Percentiles rank a stretch among this genome's conserved stretches.
These are phyloP conservation scores for Sporothrix brasiliensis DNA, from an alignment of 2,329 filamentous ascomycete species.

Conservation along the genomic window DNA sequence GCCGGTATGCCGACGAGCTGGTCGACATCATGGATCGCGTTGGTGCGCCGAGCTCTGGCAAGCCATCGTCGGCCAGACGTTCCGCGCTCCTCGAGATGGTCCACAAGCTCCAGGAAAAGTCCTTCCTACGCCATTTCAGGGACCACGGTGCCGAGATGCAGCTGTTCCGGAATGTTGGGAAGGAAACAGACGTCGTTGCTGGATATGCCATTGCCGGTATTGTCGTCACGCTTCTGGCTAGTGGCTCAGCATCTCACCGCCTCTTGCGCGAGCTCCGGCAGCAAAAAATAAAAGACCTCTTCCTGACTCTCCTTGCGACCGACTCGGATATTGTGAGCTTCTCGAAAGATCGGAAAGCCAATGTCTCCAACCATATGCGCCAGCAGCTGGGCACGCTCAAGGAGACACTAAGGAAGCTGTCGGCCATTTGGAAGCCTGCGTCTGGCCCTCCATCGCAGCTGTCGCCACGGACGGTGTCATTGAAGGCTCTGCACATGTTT, in stretches of 20 bases:
- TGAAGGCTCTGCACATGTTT: conserved; percentile 65
- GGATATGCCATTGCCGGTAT: conserved; percentile 67
- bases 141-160: conserved; percentile 72
- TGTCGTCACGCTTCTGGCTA: conserved; percentile 64
- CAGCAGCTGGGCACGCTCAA: conserved; percentile 60
- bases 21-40: conserved; percentile 66
- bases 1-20: conserved; percentile 66
- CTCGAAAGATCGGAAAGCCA: conserved; percentile 66
- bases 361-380: conserved; percentile 68
- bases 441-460: conserved; percentile 43
- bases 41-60: conserved; percentile 50
- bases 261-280: conserved; percentile 58
- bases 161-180: conserved; percentile 64
- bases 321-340: conserved; percentile 61
- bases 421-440: conserved; percentile 61
- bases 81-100: conserved; percentile 63
- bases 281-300: conserved; percentile 57
- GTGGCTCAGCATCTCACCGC: conserved; percentile 60
- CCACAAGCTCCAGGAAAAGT: conserved; percentile 62
- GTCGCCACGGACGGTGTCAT: conserved; percentile 64
- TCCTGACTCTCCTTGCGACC: conserved; percentile 58
- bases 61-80: conserved; percentile 57
- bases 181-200: conserved; percentile 62
- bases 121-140: conserved; percentile 70
- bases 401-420: conserved; percentile 53